Evolutionary conservation across 768 basidiomycete species (phyloP), one percentile per base, ranked within the genome.

Genomic region (Russula sp.): DNA sequence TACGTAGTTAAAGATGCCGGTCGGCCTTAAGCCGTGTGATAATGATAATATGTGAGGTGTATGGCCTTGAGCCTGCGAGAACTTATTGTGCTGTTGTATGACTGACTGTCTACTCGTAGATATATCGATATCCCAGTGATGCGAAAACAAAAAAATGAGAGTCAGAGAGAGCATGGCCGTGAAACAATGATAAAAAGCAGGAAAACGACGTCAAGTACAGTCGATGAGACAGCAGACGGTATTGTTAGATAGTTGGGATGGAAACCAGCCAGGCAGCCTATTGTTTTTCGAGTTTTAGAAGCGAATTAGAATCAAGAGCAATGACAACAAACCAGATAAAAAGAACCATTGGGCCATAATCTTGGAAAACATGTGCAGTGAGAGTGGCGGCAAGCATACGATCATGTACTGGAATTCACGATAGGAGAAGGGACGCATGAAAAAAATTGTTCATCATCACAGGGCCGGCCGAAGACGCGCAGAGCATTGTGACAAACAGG

Each of bases 21-120:
- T 58, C 64, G 64, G 64, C 64, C 64, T 65, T 65, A 25, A 65
- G 64, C 64, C 64, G 64, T 63, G 64, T 65, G 56, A 65, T 65
- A 65, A 65, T 65, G 64, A 65, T 65, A 65, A 63, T 59, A 38
- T 59, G 62, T 45, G 16, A 38, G 42, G 61, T 58, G 55, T 22
- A 56, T 63, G 64, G 64, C 64, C 64, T 65, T 65, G 51, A 65
- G 64, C 64, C 64, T 61, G 52, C 52, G 25, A 34, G 45, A 49
- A 54, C 59, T 49, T 42, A 60, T 55, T 56, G 59, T 43, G 49
- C 34, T 57, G 41, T n/a, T 41, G 25, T n/a, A 56, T 58, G 50
- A 29, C 25, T 43, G 35, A 45, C 45, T 56, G 39, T 65, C 61
- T 58, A 63, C 60, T 36, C 29, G 38, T 64, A 63, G 56, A 65